Base-by-base conservation (phyloP, 805 yeast genomes). In the Henningerozyma blattae region DNA sequence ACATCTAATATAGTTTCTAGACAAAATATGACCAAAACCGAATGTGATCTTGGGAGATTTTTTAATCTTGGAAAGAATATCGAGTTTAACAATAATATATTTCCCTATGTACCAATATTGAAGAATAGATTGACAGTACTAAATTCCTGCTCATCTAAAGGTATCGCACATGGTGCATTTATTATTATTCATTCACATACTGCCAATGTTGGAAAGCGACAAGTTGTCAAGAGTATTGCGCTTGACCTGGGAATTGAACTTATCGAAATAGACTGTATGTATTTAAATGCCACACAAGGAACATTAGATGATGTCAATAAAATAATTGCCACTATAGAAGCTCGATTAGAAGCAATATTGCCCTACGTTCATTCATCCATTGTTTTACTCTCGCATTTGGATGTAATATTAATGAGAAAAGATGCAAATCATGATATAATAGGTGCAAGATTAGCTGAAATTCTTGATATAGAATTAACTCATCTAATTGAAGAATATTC, bases 181-280 rank as follows among this genome's bases (percentile, higher is more conserved):
- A 58, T 86, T 0, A 50, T 86, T 18, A 51, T 91, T 16, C 71
- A 68, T 33, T 83, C 95, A 3, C 59, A 74, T 45, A 69, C 75
- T 20, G 62, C 93, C 34, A 85, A 81, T 7, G 73, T 82, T 5
- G 98, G 98, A 0, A 89, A 89, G 48, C 52, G 80, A 0, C 72
- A 78, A 0, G 47, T 82, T 17, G 72, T 84, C 0, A 54, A 67
- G 33, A 70, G 71, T 35, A 48, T 75, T 2, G 66, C 82, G 0
- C 52, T 61, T 7, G 70, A 70, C 20, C 52, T 77, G 20, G 95
- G 95, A 0, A 54, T 76, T 7, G 78, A 81, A 41, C 54, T 78
- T 6, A 58, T 78, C 20, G 80, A 72, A 30, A 56, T 89, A 12
- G 93, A 87, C 42, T 77, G 85, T 18, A 67, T 71, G 41, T 83